Percentiles rank a stretch among this genome's conserved stretches.
These are phyloP conservation scores for Cucumis melo DNA, from an alignment of 306 rosid species.

Conservation along the genomic window DNA sequence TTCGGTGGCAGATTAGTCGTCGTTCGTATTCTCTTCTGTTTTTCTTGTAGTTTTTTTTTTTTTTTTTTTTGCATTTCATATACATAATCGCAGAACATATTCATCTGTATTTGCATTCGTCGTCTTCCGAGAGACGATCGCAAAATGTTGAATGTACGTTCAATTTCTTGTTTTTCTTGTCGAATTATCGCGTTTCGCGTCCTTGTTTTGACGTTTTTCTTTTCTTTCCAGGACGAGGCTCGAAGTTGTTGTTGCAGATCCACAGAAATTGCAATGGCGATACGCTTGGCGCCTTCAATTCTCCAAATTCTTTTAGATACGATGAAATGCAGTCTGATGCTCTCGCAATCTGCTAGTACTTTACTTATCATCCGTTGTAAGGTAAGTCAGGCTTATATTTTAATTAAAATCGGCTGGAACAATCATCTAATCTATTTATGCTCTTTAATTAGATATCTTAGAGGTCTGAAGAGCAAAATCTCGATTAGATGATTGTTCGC, in stretches of 20 bases:
- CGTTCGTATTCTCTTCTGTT: neutral
- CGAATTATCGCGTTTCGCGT: neutral
- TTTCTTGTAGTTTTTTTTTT: neutral
- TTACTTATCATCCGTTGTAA: neutral
- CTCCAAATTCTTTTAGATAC: neutral
- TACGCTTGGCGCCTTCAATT: conserved; percentile 9
- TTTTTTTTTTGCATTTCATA: neutral
- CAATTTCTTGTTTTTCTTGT: neutral
- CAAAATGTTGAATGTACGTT: conserved; percentile 1
- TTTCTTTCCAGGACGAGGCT: conserved; percentile 33
- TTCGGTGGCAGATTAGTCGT: neutral
- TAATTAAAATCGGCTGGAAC: neutral
- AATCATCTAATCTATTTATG: neutral
- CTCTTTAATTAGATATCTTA: neutral
- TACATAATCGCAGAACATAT: neutral
- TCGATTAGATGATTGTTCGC: too few species aligned
- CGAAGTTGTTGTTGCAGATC: conserved; percentile 49
- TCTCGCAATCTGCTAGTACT: neutral
- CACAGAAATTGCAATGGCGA: conserved; percentile 40
- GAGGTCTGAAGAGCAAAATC: too few species aligned
- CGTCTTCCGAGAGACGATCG: neutral
- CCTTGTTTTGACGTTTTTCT: conserved; percentile 2
- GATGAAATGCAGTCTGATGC: neutral
- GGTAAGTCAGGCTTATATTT: neutral
- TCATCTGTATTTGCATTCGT: neutral